Evolutionary conservation across 768 basidiomycete genomes (phyloP), one percentile per base, ranked within the genome.

Genomic region (Pisolithus orientalis): DNA sequence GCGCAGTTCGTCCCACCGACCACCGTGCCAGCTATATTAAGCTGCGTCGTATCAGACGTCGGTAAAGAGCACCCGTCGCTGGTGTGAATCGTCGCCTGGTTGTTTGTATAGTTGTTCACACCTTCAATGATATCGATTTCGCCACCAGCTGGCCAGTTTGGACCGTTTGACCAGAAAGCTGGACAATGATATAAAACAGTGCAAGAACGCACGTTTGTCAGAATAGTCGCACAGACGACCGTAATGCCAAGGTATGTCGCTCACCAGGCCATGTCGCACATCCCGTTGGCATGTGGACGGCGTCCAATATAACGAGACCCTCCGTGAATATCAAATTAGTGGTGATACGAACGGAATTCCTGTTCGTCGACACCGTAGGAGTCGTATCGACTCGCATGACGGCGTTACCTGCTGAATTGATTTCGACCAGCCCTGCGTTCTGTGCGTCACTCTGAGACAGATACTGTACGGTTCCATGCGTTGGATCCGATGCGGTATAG

Each of bases 341-440:
- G 45, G 81, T 83, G 58, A 97, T 86, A 56, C 94, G 84, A 38
- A 95, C 77, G 57, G 87, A 85, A 66, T 82, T 77, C 54, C 94
- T 80, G 50, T 78, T 85, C 39, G 65, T 78, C n/a, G 77, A 61
- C 31, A 94, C 85, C 16, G 69, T 77, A 9, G 81, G 75, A 5
- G 91, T 94, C 6, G 89, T 94, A 63, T 95, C 91, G 25, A 95
- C 84, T 32, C 80, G 74, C 92, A 97, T 94, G 51, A 96, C 69
- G 16, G 87, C 90, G 68, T 91, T 80, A 21, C 90, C 89, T 9
- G 75, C 76, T 24, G 61, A 56, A 62, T 90, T 94, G 61, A 93
- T 75, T 13, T 79, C 73, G 29, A 84, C 63, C 29, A 97, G 75
- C 45, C 80, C 80, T 53, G 73, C 80, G 6, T 73, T 70, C 64